Evolutionary conservation across 345 rosid genomes (phyloP), one percentile per base, ranked within the genome.

Genomic region (Reutealis trisperma): DNA sequence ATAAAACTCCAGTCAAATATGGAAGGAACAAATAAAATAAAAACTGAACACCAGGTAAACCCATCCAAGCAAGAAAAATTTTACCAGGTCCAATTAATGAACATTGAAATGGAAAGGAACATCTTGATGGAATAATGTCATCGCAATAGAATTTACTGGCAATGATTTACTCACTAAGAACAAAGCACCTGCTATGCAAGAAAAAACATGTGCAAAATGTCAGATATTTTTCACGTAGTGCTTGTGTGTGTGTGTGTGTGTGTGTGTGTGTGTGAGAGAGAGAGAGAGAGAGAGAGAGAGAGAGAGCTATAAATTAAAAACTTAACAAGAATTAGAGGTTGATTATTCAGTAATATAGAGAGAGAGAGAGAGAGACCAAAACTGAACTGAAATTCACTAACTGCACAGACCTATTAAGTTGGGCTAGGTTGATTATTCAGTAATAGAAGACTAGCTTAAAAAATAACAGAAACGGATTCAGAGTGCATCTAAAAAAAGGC

Each of bases 1-100:
- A 41, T 37, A 71, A 68, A 82, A 72, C 79, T 69, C 24, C 59
- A 64, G 58, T 59, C 24, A 49, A 27, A 37, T 25, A 73, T 67
- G 66, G 62, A 47, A 25, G 78, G 32, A 73, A 80, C 54, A 77
- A 69, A 24, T 24, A 25, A 57, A 8, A 51, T 32, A 11, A 52
- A 5, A 24, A 8, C 21, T 21, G 14, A 49, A 5, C 6, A 45
- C 41, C 18, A 18, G 32, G 16, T 16, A 49, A 16, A 61, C 14
- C 8, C 14, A 4, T 14, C 21, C 68, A 61, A 12, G 11, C 34
- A 9, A 49, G 18, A 47, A 73, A 10, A n/a, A 42, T 47, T 69
- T 25, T 41, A 71, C 44, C 52, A 1, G 54, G 27, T 64, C 37
- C 47, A 37, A 42, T 66, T 69, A 61, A 37, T 30, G 49, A 51